Percentiles rank a stretch among this genome's conserved stretches.
Evolutionary conservation across 208 protist genomes (phyloP).

Genomic region (Leishmania guyanensis): DNA sequence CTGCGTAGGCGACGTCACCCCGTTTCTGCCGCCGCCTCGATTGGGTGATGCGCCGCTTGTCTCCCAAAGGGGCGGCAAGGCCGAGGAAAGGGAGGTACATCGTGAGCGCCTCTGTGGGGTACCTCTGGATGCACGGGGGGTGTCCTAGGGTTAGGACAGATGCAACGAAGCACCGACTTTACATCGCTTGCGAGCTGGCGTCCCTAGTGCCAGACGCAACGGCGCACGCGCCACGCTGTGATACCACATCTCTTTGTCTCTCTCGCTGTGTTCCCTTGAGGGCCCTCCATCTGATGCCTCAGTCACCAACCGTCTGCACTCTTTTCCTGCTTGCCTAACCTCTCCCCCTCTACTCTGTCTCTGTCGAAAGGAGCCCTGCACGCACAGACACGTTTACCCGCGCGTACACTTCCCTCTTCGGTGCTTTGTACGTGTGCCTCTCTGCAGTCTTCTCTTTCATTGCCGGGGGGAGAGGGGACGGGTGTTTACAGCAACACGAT

Average conservation of each 20-base stretch:
- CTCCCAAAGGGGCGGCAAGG: neutral
- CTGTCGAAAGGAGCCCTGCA: neutral
- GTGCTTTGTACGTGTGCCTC: neutral
- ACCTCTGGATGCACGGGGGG: neutral
- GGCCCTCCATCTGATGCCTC: neutral
- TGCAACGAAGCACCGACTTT: neutral
- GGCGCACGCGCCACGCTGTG: neutral
- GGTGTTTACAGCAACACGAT: neutral
- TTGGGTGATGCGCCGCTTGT: slow-evolving; percentile 12
- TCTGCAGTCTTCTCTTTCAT: neutral
- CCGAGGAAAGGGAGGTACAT: neutral
- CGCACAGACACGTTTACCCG: too few species aligned
- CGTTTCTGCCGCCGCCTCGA: neutral
- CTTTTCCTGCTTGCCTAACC: neutral
- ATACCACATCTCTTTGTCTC: neutral
- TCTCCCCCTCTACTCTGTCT: neutral
- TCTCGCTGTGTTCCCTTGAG: neutral
- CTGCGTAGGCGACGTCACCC: neutral
- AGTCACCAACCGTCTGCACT: neutral
- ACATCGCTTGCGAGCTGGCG: neutral
- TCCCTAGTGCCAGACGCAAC: neutral
- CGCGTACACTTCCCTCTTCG: neutral
- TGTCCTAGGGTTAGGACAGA: neutral
- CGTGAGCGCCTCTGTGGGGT: neutral
- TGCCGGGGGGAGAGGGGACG: too few species aligned